Evolutionary conservation across 106 monocot genomes (phyloP), one percentile per base, ranked within the genome.

Genomic region (Dendrobium nobile): DNA sequence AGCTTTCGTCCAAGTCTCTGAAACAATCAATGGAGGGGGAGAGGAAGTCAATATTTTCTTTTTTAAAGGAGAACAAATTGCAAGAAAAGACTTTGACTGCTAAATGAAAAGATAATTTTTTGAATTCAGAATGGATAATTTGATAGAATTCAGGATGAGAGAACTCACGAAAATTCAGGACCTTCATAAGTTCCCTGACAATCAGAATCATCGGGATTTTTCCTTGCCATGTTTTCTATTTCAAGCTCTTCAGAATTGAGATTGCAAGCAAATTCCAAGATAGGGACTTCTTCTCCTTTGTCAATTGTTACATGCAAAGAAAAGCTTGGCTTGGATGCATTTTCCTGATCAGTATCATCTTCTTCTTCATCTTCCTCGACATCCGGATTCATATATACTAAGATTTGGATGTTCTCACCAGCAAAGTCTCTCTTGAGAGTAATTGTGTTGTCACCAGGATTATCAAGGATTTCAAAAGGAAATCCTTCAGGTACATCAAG

Each of bases 381-480:
- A 37, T 83, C 87, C 19, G 79, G 74, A 72, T 90, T 83, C 82
- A 88, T 75, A 22, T 83, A 89, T 58, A 94, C 88, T 68, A 79
- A 78, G 70, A 84, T 91, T 77, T 92, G 84, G 31, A 98, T 92
- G 22, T 56, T 84, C 85, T 98, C 97, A 54, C 87, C 91, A 4
- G 24, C 74, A 78, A 86, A 83, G 40, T 89, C 80, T 7, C 97
- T 81, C 55, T 89, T 88, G 20, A 98, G 85, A 40, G 84, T 85
- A 40, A 98, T 88, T 5, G 89, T 37, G 43, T 98, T 89, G 22
- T 98, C 94, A 20, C 94, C 94, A 72, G 91, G 88, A 56, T 84
- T 92, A 83, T 98, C 97, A 37, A 89, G 79, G 26, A 98, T 91
- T 79, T 88, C 85, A 81, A 98, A 98, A 7, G 94, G 91, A 72